These are phyloP conservation scores for Iris macrosiphon DNA, from an alignment of 106 monocot genomes.

Conservation along the genomic window DNA sequence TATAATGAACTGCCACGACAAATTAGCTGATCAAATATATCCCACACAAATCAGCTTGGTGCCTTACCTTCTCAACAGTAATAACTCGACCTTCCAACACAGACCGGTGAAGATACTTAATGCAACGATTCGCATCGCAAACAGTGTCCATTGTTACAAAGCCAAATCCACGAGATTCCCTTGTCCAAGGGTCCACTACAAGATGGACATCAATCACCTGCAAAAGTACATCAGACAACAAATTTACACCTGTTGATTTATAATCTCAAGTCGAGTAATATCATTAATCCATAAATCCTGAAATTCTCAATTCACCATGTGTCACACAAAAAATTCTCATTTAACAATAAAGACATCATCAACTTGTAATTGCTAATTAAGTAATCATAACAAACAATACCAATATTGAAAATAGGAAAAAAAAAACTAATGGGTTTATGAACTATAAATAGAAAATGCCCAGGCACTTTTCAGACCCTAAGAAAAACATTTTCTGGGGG, in stretches of 20 bases:
- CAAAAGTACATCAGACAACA: neutral
- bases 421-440: no score
- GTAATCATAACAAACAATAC: no score
- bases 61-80: constrained; percentile 85
- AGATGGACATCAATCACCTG: constrained; percentile 74
- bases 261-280: no score
- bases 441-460: no score
- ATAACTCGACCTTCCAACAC: constrained; percentile 86
- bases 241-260: neutral
- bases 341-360: no score
- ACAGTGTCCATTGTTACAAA: constrained; percentile 73
- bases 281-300: neutral
- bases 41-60: neutral
- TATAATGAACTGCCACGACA: neutral
- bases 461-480: no score
- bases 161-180: constrained; percentile 88
- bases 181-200: constrained; percentile 76
- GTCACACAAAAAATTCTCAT: no score
- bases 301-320: neutral
- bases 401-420: no score
- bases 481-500: no score
- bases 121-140: constrained; percentile 58
- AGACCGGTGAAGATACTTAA: constrained; percentile 75
- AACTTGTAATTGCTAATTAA: no score
- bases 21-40: neutral